Conservation (phyloP, 495 filamentous ascomycete species). For the Acidiella bohemica region DNA sequence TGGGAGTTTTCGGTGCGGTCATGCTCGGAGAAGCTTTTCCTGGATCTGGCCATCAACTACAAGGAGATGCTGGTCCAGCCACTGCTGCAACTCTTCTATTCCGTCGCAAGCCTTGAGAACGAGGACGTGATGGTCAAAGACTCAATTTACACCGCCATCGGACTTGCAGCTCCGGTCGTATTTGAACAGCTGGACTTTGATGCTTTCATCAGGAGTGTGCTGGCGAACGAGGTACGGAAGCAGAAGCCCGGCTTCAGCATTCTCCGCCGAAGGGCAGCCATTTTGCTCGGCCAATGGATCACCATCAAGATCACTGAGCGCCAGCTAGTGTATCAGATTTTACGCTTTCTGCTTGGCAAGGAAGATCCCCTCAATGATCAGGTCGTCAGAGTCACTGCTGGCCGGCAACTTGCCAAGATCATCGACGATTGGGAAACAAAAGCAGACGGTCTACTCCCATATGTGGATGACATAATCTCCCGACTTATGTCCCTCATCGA, state of each 20-base stretch:
- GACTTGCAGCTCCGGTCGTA: slow-evolving; percentile 66
- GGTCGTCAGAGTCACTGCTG: slow-evolving; percentile 83
- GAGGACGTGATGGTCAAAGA: slow-evolving; percentile 74
- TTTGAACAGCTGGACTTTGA: slow-evolving; percentile 65
- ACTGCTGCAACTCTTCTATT: slow-evolving; percentile 63
- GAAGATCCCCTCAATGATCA: slow-evolving; percentile 71
- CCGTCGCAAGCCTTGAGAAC: slow-evolving; percentile 46
- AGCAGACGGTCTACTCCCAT: slow-evolving; percentile 55
- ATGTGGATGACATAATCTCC: slow-evolving; percentile 51
- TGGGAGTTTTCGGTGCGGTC: slow-evolving; percentile 82
- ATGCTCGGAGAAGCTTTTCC: slow-evolving; percentile 84
- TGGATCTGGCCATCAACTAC: slow-evolving; percentile 80
- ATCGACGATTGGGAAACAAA: slow-evolving; percentile 76
- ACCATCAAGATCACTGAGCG: slow-evolving; percentile 52
- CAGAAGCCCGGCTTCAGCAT: slow-evolving; percentile 66
- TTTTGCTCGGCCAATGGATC: slow-evolving; percentile 83
- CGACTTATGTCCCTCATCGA: slow-evolving; percentile 60
- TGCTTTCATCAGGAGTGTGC: slow-evolving; percentile 53
- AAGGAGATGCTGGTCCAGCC: slow-evolving; percentile 63
- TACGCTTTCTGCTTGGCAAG: slow-evolving; percentile 69
- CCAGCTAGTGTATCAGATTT: slow-evolving; percentile 73
- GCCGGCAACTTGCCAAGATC: slow-evolving; percentile 62
- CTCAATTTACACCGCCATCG: slow-evolving; percentile 84
- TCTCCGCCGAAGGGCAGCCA: slow-evolving; percentile 74
- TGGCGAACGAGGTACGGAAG: slow-evolving; percentile 68